Percentiles rank a stretch among this genome's conserved stretches.
These are phyloP conservation scores for Insectozyma bohioensis DNA, from an alignment of 1,139 yeast genomes.

Conservation along the genomic window DNA sequence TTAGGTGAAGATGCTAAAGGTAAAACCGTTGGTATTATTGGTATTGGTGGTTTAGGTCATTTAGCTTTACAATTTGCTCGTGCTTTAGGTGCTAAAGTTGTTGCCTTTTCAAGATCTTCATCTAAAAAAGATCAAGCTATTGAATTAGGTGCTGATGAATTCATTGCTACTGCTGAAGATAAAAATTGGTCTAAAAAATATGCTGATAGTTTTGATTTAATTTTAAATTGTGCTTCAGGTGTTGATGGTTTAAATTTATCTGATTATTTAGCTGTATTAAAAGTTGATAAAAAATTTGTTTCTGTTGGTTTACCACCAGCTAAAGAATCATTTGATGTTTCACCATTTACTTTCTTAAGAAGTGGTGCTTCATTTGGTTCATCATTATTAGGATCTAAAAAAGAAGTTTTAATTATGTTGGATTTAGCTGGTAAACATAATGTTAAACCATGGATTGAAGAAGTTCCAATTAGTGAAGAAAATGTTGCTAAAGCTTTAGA, in stretches of 20 bases:
- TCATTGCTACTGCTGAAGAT: conserved; percentile 41
- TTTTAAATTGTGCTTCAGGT: conserved; percentile 49
- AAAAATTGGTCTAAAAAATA: conserved; percentile 30
- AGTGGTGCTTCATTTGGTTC: conserved; percentile 33
- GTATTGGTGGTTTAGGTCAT: conserved; percentile 50
- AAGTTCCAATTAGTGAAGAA: conserved; percentile 36
- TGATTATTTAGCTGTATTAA: conserved; percentile 31
- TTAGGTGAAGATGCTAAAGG: conserved; percentile 29
- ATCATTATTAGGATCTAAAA: conserved; percentile 37
- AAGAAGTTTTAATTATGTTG: conserved; percentile 39
- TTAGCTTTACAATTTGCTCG: conserved; percentile 42
- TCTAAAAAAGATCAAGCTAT: conserved; percentile 37
- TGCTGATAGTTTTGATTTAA: conserved; percentile 42
- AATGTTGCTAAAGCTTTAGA: conserved; percentile 29
- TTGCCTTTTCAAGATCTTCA: conserved; percentile 39
- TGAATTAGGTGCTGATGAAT: conserved; percentile 39
- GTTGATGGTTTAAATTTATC: conserved; percentile 34
- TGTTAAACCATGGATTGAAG: conserved; percentile 45
- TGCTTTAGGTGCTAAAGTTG: conserved; percentile 43
- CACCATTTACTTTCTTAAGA: conserved; percentile 28
- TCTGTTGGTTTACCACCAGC: conserved; percentile 54
- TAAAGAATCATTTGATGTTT: conserved; percentile 24
- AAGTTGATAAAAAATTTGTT: conserved; percentile 48
- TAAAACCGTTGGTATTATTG: conserved; percentile 48
- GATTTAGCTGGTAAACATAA: conserved; percentile 38